phyloP scores from a whole-genome alignment of 2,329 filamentous ascomycete genomes.

The Trichoderma gracile region DNA sequence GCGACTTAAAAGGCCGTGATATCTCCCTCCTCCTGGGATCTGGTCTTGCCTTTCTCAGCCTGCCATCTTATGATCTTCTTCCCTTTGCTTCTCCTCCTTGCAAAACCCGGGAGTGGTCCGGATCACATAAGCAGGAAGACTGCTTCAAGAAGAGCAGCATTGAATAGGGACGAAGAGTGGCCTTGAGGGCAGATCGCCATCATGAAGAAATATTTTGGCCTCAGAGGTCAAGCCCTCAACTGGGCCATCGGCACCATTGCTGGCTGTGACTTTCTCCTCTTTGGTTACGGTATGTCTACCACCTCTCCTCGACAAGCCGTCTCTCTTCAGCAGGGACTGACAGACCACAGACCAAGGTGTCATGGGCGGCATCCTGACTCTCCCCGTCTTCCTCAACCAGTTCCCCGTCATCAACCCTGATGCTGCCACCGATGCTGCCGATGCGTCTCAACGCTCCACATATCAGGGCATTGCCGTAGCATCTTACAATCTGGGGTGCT shows the following conservation, averaged over 20 bases:
- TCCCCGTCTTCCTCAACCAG: conserved; percentile 59
- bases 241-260: conserved; percentile 70
- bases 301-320: neutral
- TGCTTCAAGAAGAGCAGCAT: neutral
- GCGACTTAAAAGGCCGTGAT: conserved; percentile 23
- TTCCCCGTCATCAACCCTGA: conserved; percentile 56
- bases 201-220: conserved; percentile 58
- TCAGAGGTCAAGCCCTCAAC: conserved; percentile 65
- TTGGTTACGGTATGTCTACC: conserved; percentile 51
- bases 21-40: conserved; percentile 4
- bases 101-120: neutral
- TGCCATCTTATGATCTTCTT: conserved; percentile 1
- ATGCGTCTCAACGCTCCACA: conserved; percentile 48
- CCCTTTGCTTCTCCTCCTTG: neutral
- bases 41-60: conserved; percentile 9
- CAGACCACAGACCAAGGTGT: conserved; percentile 68
- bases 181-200: conserved; percentile 27
- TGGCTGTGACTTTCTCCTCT: conserved; percentile 69
- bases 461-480: conserved; percentile 58
- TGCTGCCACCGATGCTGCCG: conserved; percentile 38
- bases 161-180: neutral
- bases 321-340: neutral
- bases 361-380: conserved; percentile 72
- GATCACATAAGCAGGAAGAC: neutral
- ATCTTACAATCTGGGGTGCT: conserved; percentile 62